Conservation (phyloP, 192 early-diverging fungal genomes). For the Mortierella alpina region DNA sequence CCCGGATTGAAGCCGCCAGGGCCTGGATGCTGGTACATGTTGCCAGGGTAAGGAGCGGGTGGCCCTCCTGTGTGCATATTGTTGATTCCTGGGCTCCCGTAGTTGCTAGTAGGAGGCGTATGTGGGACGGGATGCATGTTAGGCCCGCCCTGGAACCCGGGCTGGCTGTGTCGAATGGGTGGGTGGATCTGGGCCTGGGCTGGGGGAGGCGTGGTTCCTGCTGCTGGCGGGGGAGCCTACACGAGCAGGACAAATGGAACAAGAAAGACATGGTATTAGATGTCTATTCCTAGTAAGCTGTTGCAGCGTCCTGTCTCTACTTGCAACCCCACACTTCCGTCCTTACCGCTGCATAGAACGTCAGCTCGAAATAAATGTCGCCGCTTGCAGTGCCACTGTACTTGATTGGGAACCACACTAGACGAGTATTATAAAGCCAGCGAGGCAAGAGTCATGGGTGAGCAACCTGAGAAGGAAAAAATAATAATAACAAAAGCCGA, state of each 20-base stretch:
- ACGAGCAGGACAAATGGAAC: neutral
- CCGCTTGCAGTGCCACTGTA: constrained; percentile 57
- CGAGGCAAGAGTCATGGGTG: neutral
- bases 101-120: constrained; percentile 15
- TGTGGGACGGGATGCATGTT: constrained; percentile 16
- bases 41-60: constrained; percentile 27
- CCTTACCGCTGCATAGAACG: constrained; percentile 64
- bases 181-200: constrained; percentile 31
- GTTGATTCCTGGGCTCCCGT: constrained; percentile 14
- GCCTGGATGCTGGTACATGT: constrained; percentile 18
- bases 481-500: neutral
- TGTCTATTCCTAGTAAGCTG: neutral
- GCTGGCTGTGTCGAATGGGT: constrained; percentile 25
- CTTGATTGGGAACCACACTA: constrained; percentile 63
- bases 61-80: neutral
- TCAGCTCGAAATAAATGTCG: constrained; percentile 65
- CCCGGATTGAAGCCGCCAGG: constrained; percentile 9
- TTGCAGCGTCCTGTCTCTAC: no score
- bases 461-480: constrained; percentile 1
- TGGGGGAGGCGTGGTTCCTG: constrained; percentile 31
- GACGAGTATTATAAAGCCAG: neutral
- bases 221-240: constrained; percentile 23
- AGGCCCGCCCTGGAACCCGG: constrained; percentile 27
- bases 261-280: neutral
- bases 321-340: no score